Base-by-base conservation (phyloP, 2,329 filamentous ascomycete species). In the Dactylellina leptospora region DNA sequence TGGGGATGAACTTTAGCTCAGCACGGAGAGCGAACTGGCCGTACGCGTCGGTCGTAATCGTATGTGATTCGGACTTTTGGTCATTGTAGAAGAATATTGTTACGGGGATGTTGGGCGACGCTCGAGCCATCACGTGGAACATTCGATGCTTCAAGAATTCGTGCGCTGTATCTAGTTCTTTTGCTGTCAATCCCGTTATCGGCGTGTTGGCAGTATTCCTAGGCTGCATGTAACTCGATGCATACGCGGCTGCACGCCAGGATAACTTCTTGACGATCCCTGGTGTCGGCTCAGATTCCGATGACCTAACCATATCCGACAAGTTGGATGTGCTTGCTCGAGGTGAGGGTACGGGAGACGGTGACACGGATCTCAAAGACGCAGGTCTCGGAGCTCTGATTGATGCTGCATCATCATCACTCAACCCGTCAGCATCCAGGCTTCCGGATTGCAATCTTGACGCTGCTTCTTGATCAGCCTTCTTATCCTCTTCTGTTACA, bases 21-120 rank as follows among this genome's bases (percentile, higher is more conserved):
- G 90, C 92, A 10, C 92, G 86, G 27, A 93, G 83, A 40, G 83
- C 85, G 77, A 99, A 99, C 79, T 99, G 95, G 0, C 95, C 95
- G 0, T 91, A 87, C 28, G 95, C 90, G 77, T 97, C 90, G 0
- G 96, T 99, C 74, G 86, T 85, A 2, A 96, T 87, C 0, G 91
- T 96, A 56, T 90, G 86, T 25, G 93, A 96, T 76, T 92, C 88
- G 0, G 93, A 96, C 54, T 88, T 85, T 1, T 85, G 81, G 11
- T 96, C 87, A 76, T 97, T 95, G 81, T 96, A 99, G 80, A 99
- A 97, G 82, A 97, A 97, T 0, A 96, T 83, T 0, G 92, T 97
- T 58, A 99, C 89, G 0, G 93, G 89, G 18, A 88, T 85, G 54
- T 89, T 86, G 0, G 89, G 86, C 63, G 93, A 82, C 0, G 95